Evolutionary conservation across 2,329 filamentous ascomycete genomes (phyloP).

Genomic region (Calonectria pteridis): DNA sequence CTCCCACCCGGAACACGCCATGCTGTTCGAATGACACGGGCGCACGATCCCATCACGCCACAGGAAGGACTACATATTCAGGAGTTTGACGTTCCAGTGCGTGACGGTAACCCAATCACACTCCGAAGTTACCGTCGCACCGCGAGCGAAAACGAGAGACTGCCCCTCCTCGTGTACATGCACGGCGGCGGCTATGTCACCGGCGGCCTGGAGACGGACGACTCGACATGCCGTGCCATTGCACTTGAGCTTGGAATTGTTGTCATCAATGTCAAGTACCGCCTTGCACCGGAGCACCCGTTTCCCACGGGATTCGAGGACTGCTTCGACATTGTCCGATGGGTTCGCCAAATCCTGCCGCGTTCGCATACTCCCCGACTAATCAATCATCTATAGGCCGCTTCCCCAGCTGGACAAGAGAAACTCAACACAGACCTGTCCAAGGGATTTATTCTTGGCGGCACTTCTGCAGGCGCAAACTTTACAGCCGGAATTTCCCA

Average conservation of each 20-base stretch:
- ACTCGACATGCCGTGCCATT: slow-evolving; percentile 40
- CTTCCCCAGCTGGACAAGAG: slow-evolving; percentile 39
- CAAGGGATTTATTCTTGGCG: slow-evolving; percentile 63
- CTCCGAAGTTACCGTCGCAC: slow-evolving; percentile 38
- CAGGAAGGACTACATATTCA: slow-evolving; percentile 38
- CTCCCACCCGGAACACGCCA: slow-evolving; percentile 31
- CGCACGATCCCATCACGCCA: slow-evolving; percentile 36
- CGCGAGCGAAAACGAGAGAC: not conserved
- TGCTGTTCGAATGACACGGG: slow-evolving; percentile 32
- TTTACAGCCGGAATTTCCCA: slow-evolving; percentile 61
- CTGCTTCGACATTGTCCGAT: slow-evolving; percentile 54
- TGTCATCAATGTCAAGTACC: slow-evolving; percentile 62
- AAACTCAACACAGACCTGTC: slow-evolving; percentile 55
- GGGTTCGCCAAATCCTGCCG: slow-evolving; percentile 31
- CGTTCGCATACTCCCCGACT: too few species aligned
- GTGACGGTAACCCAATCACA: slow-evolving; percentile 34
- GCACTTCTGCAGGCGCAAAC: slow-evolving; percentile 65
- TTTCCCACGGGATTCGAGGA: slow-evolving; percentile 62
- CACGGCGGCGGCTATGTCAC: slow-evolving; percentile 44
- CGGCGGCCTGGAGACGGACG: slow-evolving; percentile 45
- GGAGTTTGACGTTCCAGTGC: slow-evolving; percentile 38
- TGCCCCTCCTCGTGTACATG: slow-evolving; percentile 43
- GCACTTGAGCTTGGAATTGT: slow-evolving; percentile 44
- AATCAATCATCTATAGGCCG: slow-evolving; percentile 27
- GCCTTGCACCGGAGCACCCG: slow-evolving; percentile 63